Evolutionary conservation across 768 basidiomycete species (phyloP).

Genomic region (Mycena pura): DNA sequence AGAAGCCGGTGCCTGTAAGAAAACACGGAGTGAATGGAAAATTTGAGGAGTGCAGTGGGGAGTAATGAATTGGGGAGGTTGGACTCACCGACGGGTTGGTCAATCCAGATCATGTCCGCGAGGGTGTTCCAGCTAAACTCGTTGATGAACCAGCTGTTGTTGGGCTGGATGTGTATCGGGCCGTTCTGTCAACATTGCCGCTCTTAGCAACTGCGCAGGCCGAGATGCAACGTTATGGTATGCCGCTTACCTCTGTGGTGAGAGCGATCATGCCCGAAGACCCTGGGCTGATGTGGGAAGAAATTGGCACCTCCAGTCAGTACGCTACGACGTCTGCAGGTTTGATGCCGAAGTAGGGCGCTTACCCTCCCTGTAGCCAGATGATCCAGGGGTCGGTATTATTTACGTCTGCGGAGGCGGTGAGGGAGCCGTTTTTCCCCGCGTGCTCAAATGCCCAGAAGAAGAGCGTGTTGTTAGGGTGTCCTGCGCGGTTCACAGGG

Average conservation of each 20-base stretch:
- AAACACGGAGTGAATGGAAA: not conserved
- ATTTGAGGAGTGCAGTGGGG: not conserved
- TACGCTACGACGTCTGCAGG: slow-evolving; percentile 38
- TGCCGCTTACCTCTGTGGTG: slow-evolving; percentile 59
- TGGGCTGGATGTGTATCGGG: slow-evolving; percentile 26
- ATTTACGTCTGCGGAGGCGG: slow-evolving; percentile 34
- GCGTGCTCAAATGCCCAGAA: slow-evolving; percentile 68
- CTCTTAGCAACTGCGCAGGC: not conserved
- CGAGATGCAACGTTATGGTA: not conserved
- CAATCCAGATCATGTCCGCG: slow-evolving; percentile 57
- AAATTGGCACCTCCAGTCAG: not conserved
- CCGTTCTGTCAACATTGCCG: slow-evolving; percentile 10
- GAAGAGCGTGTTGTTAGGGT: slow-evolving; percentile 64
- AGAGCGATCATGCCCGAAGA: slow-evolving; percentile 71
- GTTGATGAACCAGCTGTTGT: slow-evolving; percentile 43
- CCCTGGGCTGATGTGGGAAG: slow-evolving; percentile 55
- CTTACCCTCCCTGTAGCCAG: slow-evolving; percentile 68
- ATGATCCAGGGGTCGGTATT: slow-evolving; percentile 67
- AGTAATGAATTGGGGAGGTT: not conserved
- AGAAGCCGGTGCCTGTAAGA: slow-evolving; percentile 45
- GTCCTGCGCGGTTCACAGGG: slow-evolving; percentile 44
- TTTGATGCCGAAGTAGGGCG: not conserved
- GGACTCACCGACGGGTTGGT: slow-evolving; percentile 51
- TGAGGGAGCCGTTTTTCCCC: slow-evolving; percentile 56
- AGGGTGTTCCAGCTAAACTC: slow-evolving; percentile 49